These are phyloP conservation scores for Amaranthus palmeri DNA, from an alignment of 148 eudicot genomes.

Conservation along the genomic window DNA sequence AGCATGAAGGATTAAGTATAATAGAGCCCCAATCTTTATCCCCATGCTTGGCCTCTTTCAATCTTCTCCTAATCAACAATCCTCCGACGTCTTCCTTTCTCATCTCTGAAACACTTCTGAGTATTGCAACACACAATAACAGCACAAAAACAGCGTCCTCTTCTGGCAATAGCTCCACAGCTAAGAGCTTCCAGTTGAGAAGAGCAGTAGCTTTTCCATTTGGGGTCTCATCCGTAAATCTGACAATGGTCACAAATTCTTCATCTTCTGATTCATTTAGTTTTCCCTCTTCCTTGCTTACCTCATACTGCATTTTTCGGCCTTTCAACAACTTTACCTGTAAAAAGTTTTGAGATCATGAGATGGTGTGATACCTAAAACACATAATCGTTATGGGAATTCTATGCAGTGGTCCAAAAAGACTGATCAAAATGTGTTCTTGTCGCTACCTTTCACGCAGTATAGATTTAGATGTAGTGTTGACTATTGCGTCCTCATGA, in stretches of 20 bases:
- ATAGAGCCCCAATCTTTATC: constrained; percentile 85
- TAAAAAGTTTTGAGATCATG: background rate
- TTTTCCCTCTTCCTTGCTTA: constrained; percentile 25
- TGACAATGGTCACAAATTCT: constrained; percentile 63
- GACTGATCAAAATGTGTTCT: no score
- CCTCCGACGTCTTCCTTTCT: constrained; percentile 66
- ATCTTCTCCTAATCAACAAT: constrained; percentile 59
- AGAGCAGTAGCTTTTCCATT: constrained; percentile 88
- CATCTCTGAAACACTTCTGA: constrained; percentile 68
- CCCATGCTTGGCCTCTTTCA: constrained; percentile 59
- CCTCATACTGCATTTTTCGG: constrained; percentile 60
- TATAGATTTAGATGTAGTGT: background rate
- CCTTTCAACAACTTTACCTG: constrained; percentile 74
- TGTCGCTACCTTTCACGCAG: background rate
- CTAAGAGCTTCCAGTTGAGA: constrained; percentile 75
- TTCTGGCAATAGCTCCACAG: constrained; percentile 68
- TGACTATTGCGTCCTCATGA: no score
- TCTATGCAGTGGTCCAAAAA: no score
- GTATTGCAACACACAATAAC: constrained; percentile 54
- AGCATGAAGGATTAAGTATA: constrained; percentile 40
- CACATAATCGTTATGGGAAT: background rate
- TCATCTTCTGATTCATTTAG: constrained; percentile 11
- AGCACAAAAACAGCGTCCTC: constrained; percentile 78
- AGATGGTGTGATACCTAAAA: background rate
- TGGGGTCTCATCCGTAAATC: constrained; percentile 73